phyloP scores from a whole-genome alignment of 2,329 filamentous ascomycete genomes.

The Botrytis fragariae region DNA sequence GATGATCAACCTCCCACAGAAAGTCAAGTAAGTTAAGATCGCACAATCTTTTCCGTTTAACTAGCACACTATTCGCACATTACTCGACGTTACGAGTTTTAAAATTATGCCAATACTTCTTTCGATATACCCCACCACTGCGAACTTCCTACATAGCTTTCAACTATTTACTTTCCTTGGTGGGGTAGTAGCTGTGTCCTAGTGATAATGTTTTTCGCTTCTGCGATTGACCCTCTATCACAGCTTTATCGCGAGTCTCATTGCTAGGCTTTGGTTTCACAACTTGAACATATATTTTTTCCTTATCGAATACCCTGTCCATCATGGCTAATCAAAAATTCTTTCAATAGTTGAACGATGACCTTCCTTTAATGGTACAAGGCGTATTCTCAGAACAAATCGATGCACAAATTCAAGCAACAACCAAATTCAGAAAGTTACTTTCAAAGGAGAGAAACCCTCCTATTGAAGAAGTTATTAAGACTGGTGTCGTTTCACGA shows the following conservation, averaged over 20 bases:
- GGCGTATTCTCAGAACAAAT: slow-evolving; percentile 99
- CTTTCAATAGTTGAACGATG: slow-evolving; percentile 77
- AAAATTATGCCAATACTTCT: not conserved
- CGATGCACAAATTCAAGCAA: slow-evolving; percentile 94
- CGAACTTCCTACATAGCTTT: slow-evolving; percentile 1
- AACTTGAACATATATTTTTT: slow-evolving; percentile 5
- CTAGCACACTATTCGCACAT: not conserved
- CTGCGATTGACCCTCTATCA: slow-evolving; percentile 25
- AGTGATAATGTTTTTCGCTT: slow-evolving; percentile 37
- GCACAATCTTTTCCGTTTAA: slow-evolving; percentile 11
- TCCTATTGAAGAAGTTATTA: slow-evolving; percentile 98
- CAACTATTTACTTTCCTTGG: slow-evolving; percentile 35
- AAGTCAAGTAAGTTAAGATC: slow-evolving; percentile 74
- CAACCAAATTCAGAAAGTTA: slow-evolving; percentile 97
- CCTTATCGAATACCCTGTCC: slow-evolving; percentile 18
- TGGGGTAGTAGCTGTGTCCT: slow-evolving; percentile 31
- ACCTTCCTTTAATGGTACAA: slow-evolving; percentile 96
- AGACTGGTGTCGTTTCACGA: slow-evolving; percentile 94
- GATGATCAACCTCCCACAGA: slow-evolving; percentile 95
- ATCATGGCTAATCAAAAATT: slow-evolving; percentile 28
- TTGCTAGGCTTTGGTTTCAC: slow-evolving; percentile 12
- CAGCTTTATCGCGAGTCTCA: slow-evolving; percentile 14
- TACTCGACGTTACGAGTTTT: not conserved
- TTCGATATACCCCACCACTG: slow-evolving; percentile 8
- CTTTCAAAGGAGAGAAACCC: slow-evolving; percentile 98